Conservation (phyloP, 164 flowering plant species). For the Sextonia rubra region DNA sequence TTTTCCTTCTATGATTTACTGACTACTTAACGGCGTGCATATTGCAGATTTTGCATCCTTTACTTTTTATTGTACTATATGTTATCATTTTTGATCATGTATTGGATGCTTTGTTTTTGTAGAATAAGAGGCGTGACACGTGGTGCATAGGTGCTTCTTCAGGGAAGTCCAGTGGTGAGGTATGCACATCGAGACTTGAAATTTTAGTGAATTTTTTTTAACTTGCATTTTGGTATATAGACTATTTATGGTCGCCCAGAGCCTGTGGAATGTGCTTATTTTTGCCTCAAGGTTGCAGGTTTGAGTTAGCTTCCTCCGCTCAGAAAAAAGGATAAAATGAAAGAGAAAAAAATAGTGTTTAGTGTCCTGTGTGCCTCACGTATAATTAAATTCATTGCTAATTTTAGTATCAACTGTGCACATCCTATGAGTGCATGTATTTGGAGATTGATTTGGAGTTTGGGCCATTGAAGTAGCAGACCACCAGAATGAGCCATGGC, state of each 20-base stretch:
- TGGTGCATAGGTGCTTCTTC: conserved; percentile 78
- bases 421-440: not conserved
- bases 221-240: not conserved
- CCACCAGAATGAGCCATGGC: not conserved
- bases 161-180: conserved; percentile 41
- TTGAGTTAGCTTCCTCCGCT: no score
- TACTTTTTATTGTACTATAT: not conserved
- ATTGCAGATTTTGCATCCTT: not conserved
- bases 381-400: no score
- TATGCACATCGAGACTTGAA: conserved; percentile 11
- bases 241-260: no score
- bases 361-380: not conserved
- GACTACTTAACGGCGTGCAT: not conserved
- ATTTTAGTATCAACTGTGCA: not conserved
- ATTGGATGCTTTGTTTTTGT: conserved; percentile 8
- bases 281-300: no score
- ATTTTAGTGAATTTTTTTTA: no score
- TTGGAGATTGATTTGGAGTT: not conserved
- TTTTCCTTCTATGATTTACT: no score
- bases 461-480: not conserved
- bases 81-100: not conserved
- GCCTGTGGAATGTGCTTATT: no score
- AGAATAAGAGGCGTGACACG: conserved; percentile 88
- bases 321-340: no score
- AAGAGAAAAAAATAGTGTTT: no score